phyloP scores from a whole-genome alignment of 371 early-diverging fungal species.

The Circinella minor region DNA sequence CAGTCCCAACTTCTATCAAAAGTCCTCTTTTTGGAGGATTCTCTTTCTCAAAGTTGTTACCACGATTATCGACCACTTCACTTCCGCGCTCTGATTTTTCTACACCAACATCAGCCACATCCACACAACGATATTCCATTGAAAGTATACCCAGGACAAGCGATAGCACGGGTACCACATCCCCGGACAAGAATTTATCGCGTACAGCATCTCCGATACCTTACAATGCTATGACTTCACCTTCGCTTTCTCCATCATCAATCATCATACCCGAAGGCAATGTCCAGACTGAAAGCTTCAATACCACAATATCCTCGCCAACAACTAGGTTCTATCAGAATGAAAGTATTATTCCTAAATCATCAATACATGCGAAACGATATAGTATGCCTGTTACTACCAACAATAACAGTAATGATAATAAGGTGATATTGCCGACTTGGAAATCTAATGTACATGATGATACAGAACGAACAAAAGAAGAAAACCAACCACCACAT shows the following conservation, averaged over 20 bases:
- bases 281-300: not conserved
- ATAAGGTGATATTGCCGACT: too few species aligned
- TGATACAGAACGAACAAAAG: too few species aligned
- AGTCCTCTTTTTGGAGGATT: constrained; percentile 7
- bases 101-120: constrained; percentile 9
- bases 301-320: too few species aligned
- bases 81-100: not conserved
- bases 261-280: not conserved
- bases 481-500: not conserved
- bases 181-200: not conserved
- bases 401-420: not conserved
- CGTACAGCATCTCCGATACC: constrained; percentile 4
- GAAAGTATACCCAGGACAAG: constrained; percentile 9
- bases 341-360: not conserved
- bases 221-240: not conserved
- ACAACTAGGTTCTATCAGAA: too few species aligned
- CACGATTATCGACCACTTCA: not conserved
- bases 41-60: constrained; percentile 4
- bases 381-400: not conserved
- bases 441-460: too few species aligned
- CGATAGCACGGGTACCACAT: not conserved
- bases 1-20: not conserved
- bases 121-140: constrained; percentile 4
- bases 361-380: not conserved
- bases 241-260: not conserved